Evolutionary conservation across 129 eudicot species (phyloP), one percentile per base, ranked within the genome.

Genomic region (Lonicera japonica): DNA sequence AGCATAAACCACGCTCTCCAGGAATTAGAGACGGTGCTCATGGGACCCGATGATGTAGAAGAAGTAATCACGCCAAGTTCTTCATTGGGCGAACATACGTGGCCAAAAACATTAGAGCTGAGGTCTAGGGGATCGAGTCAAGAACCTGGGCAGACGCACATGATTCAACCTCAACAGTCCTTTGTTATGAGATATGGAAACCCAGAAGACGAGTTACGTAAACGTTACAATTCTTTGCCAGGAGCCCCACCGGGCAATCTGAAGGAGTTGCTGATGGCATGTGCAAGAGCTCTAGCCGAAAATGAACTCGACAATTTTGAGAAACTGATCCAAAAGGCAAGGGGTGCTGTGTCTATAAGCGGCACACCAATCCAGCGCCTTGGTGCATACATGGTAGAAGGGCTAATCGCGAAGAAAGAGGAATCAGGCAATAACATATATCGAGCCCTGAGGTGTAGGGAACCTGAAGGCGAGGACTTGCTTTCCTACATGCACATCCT

Each of bases 341-440:
- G 66, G 20, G 50, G 52, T 11, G 60, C 63, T 1, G 81, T 80
- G 25, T 75, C 81, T 4, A 68, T 80, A 5, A 61, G 64, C 12
- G 85, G 85, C n/a, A 78, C 70, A 34, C 85, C 85, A 11, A 67
- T 80, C 25, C 78, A 80, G 75, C 85, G 85, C 2, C 81, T 80
- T 5, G 85, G 85, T 47, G 85, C 85, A 25, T 80, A 80, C 72
- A 23, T 80, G 75, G 29, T 80, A 14, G 85, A 80, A 60, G 78
- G 85, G 18, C 67, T 80, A 11, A 47, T 80, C 8, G 81, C 85
- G 38, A 71, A 80, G 66, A 80, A 71, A 51, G 79, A 79, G 59
- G 69, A 65, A 7, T 79, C 84, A 8, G 84, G 84, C 5, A 52
- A 68, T 20, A 69, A 73, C 60, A 79, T 79, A 8, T 79, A 79